Conservation (phyloP, 768 basidiomycete species). For the Tephrocybe sp. region DNA sequence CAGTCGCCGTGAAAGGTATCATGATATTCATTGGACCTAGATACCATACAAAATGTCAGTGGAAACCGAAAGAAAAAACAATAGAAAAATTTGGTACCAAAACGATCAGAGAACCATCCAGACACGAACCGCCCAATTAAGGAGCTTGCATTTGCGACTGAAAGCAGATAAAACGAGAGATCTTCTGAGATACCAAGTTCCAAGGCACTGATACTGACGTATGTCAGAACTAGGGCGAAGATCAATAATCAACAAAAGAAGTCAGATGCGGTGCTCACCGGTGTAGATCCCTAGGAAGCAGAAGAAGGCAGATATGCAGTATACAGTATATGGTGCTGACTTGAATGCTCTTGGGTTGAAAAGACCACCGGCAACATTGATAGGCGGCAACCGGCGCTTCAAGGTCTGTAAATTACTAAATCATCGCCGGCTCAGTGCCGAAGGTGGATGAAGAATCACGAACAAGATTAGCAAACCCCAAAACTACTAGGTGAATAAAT, state of each 20-base stretch:
- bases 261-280: constrained; percentile 28
- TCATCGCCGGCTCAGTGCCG: not conserved
- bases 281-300: constrained; percentile 72
- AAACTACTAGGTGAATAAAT: constrained; percentile 51
- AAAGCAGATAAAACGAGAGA: constrained; percentile 62
- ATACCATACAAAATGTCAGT: not conserved
- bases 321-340: constrained; percentile 51
- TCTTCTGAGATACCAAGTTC: constrained; percentile 43
- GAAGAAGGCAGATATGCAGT: constrained; percentile 53
- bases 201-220: constrained; percentile 58
- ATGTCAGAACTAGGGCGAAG: constrained; percentile 57
- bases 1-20: constrained; percentile 55
- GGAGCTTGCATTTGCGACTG: constrained; percentile 67
- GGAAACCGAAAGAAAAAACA: not conserved
- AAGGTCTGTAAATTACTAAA: constrained; percentile 27
- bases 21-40: constrained; percentile 68
- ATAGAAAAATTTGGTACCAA: constrained; percentile 38
- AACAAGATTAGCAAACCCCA: constrained; percentile 56
- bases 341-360: constrained; percentile 54
- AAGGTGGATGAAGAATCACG: not conserved
- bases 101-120: constrained; percentile 52
- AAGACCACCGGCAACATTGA: constrained; percentile 51
- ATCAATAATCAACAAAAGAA: constrained; percentile 24
- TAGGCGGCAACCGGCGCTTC: constrained; percentile 54
- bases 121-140: constrained; percentile 56